These are phyloP conservation scores for Mollisia scopiformis DNA, from an alignment of 2,329 filamentous ascomycete species.

Conservation along the genomic window DNA sequence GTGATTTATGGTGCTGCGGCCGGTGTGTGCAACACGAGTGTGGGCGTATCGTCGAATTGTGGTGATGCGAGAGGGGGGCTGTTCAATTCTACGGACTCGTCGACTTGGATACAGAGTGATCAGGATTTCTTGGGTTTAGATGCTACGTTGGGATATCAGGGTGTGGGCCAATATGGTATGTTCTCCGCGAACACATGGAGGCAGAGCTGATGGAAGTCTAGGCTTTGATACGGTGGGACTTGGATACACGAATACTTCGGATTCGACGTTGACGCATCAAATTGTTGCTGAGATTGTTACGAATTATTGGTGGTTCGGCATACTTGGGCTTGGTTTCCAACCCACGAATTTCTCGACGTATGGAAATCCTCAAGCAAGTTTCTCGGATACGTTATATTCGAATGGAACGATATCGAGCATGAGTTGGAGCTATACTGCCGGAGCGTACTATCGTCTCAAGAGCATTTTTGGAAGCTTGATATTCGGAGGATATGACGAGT, in stretches of 20 bases:
- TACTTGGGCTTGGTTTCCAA: conserved; percentile 45
- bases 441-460: conserved; percentile 41
- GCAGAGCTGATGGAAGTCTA: conserved; percentile 4
- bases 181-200: background rate
- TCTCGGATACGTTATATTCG: conserved; percentile 41
- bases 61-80: conserved; percentile 40
- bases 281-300: conserved; percentile 26
- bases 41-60: conserved; percentile 41
- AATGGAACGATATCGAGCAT: conserved; percentile 41
- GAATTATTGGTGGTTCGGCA: conserved; percentile 32
- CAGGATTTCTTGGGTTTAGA: conserved; percentile 41
- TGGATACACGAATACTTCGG: conserved; percentile 23
- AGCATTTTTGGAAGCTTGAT: conserved; percentile 43
- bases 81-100: conserved; percentile 39
- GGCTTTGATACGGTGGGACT: conserved; percentile 31
- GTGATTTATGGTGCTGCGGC: conserved; percentile 66
- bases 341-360: conserved; percentile 42
- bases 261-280: conserved; percentile 24
- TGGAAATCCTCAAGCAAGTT: conserved; percentile 40
- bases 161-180: conserved; percentile 32
- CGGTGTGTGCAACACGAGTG: conserved; percentile 52
- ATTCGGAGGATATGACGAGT: conserved; percentile 45
- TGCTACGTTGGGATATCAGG: conserved; percentile 41
- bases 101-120: conserved; percentile 39
- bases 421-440: conserved; percentile 47